Evolutionary conservation across 2,329 filamentous ascomycete genomes (phyloP), one percentile per base, ranked within the genome.

Genomic region (Polytolypa hystricis): DNA sequence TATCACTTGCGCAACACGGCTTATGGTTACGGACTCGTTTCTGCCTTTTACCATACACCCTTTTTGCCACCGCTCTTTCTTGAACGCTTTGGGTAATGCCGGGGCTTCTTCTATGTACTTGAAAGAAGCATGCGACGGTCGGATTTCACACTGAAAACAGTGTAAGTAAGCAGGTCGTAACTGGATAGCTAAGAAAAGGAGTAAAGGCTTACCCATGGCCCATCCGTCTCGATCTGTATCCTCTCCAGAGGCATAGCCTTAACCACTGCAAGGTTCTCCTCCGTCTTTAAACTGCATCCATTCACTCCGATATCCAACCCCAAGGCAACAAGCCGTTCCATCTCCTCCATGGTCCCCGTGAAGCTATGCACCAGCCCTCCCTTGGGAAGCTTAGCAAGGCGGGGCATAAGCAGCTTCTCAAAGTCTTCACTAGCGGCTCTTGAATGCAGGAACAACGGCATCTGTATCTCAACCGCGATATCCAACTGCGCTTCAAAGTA

Each of bases 301-400:
- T 98, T 98, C 42, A 95, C 76, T n/a, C 91, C 89, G 42, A 98
- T 79, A 60, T 94, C 81, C 37, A 95, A 73, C 0, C 87, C 89
- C 30, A 93, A 58, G 2, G 76, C 77, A 49, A 93, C 77, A 38
- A 96, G 65, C 46, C 84, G 75, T 38, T 71, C 65, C 81, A 94
- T 89, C 61, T 94, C 91, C 38, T 81, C 83, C 10, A 77, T 60
- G 0, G 84, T 85, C 3, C 91, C 91, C 0, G 91, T 98, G 52
- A 98, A 98, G 54, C 81, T 89, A 62, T 98, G 91, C 37, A 98
- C 91, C 11, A 96, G 76, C 10, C 84, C 91, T 12, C 79, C 74
- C 49, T 73, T 81, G 15, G 81, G 77, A 10, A 95, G 65, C 39
- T 68, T 66, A 44, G 79, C 73, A 3, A 89, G 67, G 33, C 66